Evolutionary conservation across 306 rosid genomes (phyloP).

Genomic region (Lathyrus tuberosus): DNA sequence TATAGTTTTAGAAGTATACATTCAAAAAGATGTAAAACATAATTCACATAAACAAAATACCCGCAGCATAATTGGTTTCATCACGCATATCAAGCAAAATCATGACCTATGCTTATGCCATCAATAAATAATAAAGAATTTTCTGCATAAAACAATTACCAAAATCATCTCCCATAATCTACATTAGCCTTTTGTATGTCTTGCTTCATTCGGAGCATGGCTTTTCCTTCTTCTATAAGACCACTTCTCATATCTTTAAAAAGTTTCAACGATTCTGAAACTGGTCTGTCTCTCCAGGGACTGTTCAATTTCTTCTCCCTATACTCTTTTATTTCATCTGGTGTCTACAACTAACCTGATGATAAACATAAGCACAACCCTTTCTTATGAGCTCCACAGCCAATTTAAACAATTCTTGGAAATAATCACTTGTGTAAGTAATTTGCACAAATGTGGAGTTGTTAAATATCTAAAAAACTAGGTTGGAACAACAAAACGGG

Average conservation of each 20-base stretch:
- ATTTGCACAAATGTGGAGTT: constrained; percentile 53
- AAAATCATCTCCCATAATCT: too few species aligned
- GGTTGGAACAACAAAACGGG: neutral
- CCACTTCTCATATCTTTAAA: constrained; percentile 93
- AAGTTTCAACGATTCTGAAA: constrained; percentile 76
- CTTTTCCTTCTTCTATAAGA: constrained; percentile 86
- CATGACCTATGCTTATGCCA: too few species aligned
- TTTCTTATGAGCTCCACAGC: constrained; percentile 91
- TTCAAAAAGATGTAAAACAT: too few species aligned
- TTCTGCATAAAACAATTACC: too few species aligned
- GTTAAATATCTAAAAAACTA: constrained; percentile 28
- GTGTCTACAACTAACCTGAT: constrained; percentile 90
- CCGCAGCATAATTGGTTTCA: too few species aligned
- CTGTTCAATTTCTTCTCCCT: too few species aligned
- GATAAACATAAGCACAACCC: constrained; percentile 94
- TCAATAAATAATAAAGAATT: too few species aligned
- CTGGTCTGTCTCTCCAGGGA: constrained; percentile 96
- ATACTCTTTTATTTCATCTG: constrained; percentile 85
- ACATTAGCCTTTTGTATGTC: too few species aligned
- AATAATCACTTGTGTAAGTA: constrained; percentile 92
- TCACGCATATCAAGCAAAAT: too few species aligned
- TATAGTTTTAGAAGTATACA: too few species aligned
- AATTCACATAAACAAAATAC: too few species aligned
- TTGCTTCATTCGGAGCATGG: constrained; percentile 97
- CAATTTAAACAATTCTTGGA: constrained; percentile 85